These are phyloP conservation scores for Pezicula radicicola DNA, from an alignment of 2,329 filamentous ascomycete species.

Conservation along the genomic window DNA sequence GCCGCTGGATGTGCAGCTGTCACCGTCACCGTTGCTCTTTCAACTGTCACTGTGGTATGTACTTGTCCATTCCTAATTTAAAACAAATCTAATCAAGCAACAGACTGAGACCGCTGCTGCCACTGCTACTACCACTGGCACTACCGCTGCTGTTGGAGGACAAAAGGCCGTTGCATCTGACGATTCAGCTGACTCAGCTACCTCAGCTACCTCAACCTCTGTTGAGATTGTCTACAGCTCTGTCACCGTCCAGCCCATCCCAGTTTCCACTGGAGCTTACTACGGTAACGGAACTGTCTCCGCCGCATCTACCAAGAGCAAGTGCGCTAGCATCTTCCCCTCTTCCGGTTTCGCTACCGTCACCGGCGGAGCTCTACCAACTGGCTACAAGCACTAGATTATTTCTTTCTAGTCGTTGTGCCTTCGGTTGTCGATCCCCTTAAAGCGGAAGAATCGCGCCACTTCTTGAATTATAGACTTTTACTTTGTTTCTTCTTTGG, in stretches of 20 bases:
- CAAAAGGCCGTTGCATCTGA: slow-evolving; percentile 1
- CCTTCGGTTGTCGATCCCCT: not conserved
- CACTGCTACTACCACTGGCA: not conserved
- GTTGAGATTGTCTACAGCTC: slow-evolving; percentile 15
- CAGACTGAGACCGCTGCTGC: slow-evolving; percentile 12
- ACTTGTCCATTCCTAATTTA: not conserved
- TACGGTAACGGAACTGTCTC: slow-evolving; percentile 20
- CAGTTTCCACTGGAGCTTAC: slow-evolving; percentile 12
- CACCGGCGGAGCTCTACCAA: slow-evolving; percentile 9
- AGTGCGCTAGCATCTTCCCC: slow-evolving; percentile 20
- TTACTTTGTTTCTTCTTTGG: not conserved
- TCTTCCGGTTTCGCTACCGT: slow-evolving; percentile 22
- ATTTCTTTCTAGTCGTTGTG: not conserved
- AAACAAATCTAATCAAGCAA: too few relatives aligned
- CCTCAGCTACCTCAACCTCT: slow-evolving; percentile 2
- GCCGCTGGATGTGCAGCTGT: slow-evolving; percentile 16
- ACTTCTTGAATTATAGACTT: slow-evolving; percentile 1
- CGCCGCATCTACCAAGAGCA: slow-evolving; percentile 17
- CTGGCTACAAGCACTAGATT: slow-evolving; percentile 1
- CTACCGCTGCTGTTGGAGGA: slow-evolving; percentile 1
- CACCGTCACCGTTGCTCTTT: slow-evolving; percentile 21
- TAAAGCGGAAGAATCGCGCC: not conserved
- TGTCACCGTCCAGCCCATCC: slow-evolving; percentile 22
- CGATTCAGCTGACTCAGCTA: slow-evolving; percentile 1
- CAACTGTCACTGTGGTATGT: slow-evolving; percentile 26